A percentile compares a stretch with the other conserved stretches of the same genome.
phyloP scores from a whole-genome alignment of 2,329 filamentous ascomycete species.

The Berkeleyomyces basicola region DNA sequence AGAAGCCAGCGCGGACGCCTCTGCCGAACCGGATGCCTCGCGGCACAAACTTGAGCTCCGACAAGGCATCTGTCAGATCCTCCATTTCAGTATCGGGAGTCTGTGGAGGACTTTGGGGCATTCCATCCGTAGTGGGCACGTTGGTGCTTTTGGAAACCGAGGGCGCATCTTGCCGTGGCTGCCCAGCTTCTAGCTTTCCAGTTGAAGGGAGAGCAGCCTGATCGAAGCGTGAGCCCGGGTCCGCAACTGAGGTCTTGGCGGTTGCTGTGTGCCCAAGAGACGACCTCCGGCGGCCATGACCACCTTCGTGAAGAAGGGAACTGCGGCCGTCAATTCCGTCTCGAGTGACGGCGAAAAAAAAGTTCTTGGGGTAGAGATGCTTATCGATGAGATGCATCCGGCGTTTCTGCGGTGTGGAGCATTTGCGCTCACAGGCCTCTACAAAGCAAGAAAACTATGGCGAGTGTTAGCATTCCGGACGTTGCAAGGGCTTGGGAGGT shows the following conservation, averaged over 20 bases:
- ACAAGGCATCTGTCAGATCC: slow-evolving; percentile 50
- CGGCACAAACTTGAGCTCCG: slow-evolving; percentile 54
- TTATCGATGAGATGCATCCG: slow-evolving; percentile 85
- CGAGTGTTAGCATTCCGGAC: slow-evolving; percentile 11
- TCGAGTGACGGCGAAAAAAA: slow-evolving; percentile 75
- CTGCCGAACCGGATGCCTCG: slow-evolving; percentile 49
- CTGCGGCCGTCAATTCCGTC: slow-evolving; percentile 74
- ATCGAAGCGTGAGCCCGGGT: neutral
- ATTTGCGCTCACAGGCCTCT: slow-evolving; percentile 72
- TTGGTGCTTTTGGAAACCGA: neutral
- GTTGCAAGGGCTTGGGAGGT: neutral
- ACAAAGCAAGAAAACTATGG: slow-evolving; percentile 73
- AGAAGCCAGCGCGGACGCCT: slow-evolving; percentile 36
- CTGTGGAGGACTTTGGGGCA: neutral
- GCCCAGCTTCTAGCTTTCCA: neutral
- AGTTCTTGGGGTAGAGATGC: slow-evolving; percentile 77
- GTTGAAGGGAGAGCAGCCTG: slow-evolving; percentile 1
- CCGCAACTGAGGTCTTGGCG: slow-evolving; percentile 13
- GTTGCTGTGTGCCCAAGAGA: slow-evolving; percentile 20
- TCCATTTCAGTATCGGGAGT: slow-evolving; percentile 39
- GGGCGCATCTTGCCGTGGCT: neutral
- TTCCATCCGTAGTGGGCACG: neutral
- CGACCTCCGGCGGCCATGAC: slow-evolving; percentile 32
- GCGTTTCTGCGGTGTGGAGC: slow-evolving; percentile 67
- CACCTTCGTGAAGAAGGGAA: slow-evolving; percentile 54